phyloP scores from a whole-genome alignment of 176 grass and related monocot genomes.

The Tuctoria greenei region DNA sequence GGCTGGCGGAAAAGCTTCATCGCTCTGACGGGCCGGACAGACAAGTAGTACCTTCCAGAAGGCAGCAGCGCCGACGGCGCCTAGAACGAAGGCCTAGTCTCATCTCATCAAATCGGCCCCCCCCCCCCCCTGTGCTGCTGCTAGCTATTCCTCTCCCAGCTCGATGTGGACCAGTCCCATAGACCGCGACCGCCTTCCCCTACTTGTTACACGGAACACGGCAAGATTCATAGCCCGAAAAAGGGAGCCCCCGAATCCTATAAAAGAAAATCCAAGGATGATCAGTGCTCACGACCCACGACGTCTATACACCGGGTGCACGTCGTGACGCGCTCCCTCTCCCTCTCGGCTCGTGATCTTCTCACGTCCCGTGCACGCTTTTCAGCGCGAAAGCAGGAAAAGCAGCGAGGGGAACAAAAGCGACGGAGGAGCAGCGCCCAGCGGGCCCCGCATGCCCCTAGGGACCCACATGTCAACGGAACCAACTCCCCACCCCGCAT shows the following conservation, averaged over 20 bases:
- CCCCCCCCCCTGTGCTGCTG: too few species aligned
- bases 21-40: slow-evolving; percentile 23
- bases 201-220: background rate
- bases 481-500: background rate
- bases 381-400: slow-evolving; percentile 50
- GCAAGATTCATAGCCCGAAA: background rate
- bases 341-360: background rate
- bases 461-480: slow-evolving; percentile 16
- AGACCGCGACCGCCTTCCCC: background rate
- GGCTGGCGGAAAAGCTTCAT: background rate
- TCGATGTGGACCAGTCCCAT: background rate
- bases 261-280: background rate
- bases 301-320: background rate
- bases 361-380: slow-evolving; percentile 34
- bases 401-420: slow-evolving; percentile 34
- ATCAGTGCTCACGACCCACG: too few species aligned
- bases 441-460: too few species aligned
- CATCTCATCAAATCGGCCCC: background rate
- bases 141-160: background rate
- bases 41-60: slow-evolving; percentile 31
- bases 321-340: background rate
- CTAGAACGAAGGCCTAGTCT: background rate
- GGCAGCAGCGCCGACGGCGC: background rate
- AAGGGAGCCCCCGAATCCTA: background rate
- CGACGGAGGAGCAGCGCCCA: slow-evolving; percentile 6